Percentiles rank a stretch among this genome's conserved stretches.
These are phyloP conservation scores for Grammothele lineata DNA, from an alignment of 768 basidiomycete species.

Conservation along the genomic window DNA sequence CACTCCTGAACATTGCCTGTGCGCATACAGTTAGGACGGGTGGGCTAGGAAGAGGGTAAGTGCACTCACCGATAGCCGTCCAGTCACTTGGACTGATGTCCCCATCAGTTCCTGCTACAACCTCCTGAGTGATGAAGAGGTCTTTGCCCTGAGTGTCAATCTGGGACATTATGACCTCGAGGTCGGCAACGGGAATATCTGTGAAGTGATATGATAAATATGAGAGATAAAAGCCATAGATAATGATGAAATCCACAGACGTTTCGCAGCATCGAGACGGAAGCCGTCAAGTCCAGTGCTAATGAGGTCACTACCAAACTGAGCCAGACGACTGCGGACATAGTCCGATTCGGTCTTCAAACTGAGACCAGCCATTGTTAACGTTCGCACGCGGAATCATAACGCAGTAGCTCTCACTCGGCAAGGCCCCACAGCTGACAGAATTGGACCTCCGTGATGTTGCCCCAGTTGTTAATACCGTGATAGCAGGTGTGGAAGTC, in stretches of 20 bases:
- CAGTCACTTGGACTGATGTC: constrained; percentile 55
- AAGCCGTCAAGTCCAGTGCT: constrained; percentile 61
- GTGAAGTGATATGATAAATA: no score
- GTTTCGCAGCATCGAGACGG: constrained; percentile 64
- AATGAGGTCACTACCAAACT: constrained; percentile 56
- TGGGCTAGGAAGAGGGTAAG: background rate
- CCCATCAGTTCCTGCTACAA: constrained; percentile 44
- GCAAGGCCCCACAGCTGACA: constrained; percentile 36
- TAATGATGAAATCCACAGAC: no score
- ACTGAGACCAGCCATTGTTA: no score
- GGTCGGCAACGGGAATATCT: constrained; percentile 54
- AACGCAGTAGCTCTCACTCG: no score
- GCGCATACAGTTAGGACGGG: background rate
- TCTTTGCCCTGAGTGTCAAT: constrained; percentile 28
- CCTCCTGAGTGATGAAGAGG: constrained; percentile 62
- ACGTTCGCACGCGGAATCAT: no score
- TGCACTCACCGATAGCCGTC: constrained; percentile 40
- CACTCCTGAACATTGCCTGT: constrained; percentile 67
- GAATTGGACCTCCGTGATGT: constrained; percentile 44
- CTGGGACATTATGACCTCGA: constrained; percentile 47
- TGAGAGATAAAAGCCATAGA: no score
- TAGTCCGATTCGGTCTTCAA: constrained; percentile 59
- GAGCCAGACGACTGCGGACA: constrained; percentile 48
- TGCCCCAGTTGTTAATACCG: constrained; percentile 51
- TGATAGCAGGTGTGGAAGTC: constrained; percentile 67